Percentiles rank a stretch among this genome's conserved stretches.
phyloP scores from a whole-genome alignment of 2,329 filamentous ascomycete species.

The Podosphaera aphanis region DNA sequence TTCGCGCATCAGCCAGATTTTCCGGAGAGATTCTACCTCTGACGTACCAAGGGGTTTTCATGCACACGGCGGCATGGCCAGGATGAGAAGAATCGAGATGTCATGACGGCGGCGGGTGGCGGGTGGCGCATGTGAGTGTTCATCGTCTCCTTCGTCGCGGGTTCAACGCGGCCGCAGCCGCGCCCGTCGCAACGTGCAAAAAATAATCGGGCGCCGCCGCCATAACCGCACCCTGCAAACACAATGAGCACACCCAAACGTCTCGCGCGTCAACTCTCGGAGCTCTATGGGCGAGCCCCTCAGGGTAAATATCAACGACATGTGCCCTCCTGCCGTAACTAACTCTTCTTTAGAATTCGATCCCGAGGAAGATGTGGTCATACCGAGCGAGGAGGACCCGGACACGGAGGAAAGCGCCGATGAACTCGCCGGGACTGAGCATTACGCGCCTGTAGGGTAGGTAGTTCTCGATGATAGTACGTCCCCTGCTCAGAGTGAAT shows the following conservation, averaged over 20 bases:
- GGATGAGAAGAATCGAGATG: conserved; percentile 29
- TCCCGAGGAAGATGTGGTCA: conserved; percentile 16
- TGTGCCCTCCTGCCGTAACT: background rate
- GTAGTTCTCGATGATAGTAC: background rate
- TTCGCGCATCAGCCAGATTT: conserved; percentile 1
- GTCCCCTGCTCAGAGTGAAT: conserved; percentile 4
- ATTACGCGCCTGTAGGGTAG: conserved; percentile 59
- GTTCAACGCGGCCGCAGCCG: conserved; percentile 1
- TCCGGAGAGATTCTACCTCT: background rate
- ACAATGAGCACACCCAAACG: conserved; percentile 27
- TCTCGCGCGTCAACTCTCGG: conserved; percentile 35
- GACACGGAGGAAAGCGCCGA: conserved; percentile 27
- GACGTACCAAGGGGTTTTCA: conserved; percentile 65
- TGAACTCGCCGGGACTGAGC: conserved; percentile 47
- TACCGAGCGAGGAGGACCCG: conserved; percentile 17
- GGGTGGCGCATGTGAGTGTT: no score
- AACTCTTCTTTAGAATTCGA: conserved; percentile 17
- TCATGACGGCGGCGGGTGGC: no score
- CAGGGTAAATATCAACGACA: conserved; percentile 26
- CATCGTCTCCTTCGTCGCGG: no score
- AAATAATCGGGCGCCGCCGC: conserved; percentile 11
- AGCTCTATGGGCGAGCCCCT: conserved; percentile 30
- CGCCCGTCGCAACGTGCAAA: conserved; percentile 11
- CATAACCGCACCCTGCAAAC: no score
- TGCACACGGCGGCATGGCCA: conserved; percentile 33